These are phyloP conservation scores for Entoloma clypeatum DNA, from an alignment of 1,284 basidiomycete genomes.

Conservation along the genomic window DNA sequence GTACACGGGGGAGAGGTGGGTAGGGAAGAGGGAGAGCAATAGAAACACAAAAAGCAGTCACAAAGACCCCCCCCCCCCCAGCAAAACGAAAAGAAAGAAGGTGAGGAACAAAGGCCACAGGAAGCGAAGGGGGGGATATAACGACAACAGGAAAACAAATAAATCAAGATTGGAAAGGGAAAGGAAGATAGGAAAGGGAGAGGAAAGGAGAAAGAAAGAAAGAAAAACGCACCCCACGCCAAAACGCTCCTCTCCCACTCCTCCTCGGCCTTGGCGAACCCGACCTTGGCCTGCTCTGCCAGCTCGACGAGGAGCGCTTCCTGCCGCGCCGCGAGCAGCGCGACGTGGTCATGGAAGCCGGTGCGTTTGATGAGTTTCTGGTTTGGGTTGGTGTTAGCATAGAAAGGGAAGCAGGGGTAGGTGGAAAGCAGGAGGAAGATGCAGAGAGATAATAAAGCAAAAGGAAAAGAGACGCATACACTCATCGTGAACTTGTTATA, in stretches of 20 bases:
- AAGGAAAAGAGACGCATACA: slow-evolving; percentile 35
- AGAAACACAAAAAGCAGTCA: too few relatives aligned
- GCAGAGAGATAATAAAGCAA: slow-evolving; percentile 8
- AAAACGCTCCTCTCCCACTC: slow-evolving; percentile 67
- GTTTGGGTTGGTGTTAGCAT: too few relatives aligned
- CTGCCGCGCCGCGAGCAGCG: slow-evolving; percentile 58
- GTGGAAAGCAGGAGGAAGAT: background rate
- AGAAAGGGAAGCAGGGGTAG: slow-evolving; percentile 3
- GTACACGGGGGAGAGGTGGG: too few relatives aligned
- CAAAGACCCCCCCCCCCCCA: too few relatives aligned
- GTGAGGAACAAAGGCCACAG: too few relatives aligned
- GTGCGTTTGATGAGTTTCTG: slow-evolving; percentile 84
- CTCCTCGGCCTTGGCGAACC: slow-evolving; percentile 64
- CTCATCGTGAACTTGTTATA: slow-evolving; percentile 92
- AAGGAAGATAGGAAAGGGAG: slow-evolving; percentile 2
- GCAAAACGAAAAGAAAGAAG: too few relatives aligned
- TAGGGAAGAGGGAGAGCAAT: too few relatives aligned
- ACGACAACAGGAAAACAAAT: too few relatives aligned
- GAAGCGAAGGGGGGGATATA: too few relatives aligned
- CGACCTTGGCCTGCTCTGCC: slow-evolving; percentile 51
- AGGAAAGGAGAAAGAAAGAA: too few relatives aligned
- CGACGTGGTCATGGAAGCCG: slow-evolving; percentile 65
- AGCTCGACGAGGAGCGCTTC: slow-evolving; percentile 62
- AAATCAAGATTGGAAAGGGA: too few relatives aligned
- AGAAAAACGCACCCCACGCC: slow-evolving; percentile 63